Percentiles rank a stretch among this genome's conserved stretches.
These are phyloP conservation scores for Fusarium neocosmosporiellum DNA, from an alignment of 2,329 filamentous ascomycete species.

Conservation along the genomic window DNA sequence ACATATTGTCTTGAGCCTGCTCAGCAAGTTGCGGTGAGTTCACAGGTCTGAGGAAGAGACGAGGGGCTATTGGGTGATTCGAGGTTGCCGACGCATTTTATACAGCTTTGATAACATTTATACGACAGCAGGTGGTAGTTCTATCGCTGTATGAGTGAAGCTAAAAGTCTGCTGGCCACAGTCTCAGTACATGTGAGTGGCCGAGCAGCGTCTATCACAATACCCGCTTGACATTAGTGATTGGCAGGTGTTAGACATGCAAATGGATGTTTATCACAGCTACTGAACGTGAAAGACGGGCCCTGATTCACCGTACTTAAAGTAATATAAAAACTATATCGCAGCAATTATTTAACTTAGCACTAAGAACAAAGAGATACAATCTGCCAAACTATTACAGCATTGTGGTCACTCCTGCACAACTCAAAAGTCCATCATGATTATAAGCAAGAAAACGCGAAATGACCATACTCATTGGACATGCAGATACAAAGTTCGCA, in stretches of 20 bases:
- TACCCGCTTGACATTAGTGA: neutral
- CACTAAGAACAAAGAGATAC: neutral
- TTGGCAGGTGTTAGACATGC: neutral
- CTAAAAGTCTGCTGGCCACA: neutral
- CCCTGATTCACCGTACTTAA: neutral
- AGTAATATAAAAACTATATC: neutral
- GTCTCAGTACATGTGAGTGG: neutral
- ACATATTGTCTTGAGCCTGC: no score
- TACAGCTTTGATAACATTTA: no score
- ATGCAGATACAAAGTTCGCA: neutral
- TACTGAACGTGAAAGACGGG: neutral
- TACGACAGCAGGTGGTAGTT: no score
- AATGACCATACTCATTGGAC: neutral
- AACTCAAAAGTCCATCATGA: neutral
- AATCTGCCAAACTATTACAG: neutral
- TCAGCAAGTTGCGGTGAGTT: no score
- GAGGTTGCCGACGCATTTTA: no score
- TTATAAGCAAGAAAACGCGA: neutral
- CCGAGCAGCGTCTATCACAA: neutral
- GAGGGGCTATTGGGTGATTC: no score
- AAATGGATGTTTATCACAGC: neutral
- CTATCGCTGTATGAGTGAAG: no score
- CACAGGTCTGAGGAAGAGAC: no score
- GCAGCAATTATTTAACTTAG: neutral
- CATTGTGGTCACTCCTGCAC: neutral